phyloP scores from a whole-genome alignment of 2,329 filamentous ascomycete genomes.

The Nemania sp. region DNA sequence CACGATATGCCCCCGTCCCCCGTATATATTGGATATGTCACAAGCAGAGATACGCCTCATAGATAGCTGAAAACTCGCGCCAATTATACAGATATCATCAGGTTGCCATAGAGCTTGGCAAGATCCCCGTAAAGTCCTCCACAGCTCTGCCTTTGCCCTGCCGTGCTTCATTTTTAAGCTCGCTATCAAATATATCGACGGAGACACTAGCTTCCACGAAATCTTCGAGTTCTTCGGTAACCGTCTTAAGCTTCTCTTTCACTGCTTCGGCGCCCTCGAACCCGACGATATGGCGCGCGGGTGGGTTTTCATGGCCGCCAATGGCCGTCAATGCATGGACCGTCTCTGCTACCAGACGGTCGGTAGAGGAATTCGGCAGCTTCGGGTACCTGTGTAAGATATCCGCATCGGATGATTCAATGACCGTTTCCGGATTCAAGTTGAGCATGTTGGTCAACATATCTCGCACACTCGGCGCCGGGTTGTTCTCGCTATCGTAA shows the following conservation, averaged over 20 bases:
- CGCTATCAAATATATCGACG: slow-evolving; percentile 72
- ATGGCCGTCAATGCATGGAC: slow-evolving; percentile 90
- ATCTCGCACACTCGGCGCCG: slow-evolving; percentile 79
- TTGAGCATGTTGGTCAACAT: slow-evolving; percentile 82
- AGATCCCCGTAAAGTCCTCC: slow-evolving; percentile 15
- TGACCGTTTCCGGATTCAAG: slow-evolving; percentile 67
- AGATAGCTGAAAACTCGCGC: no score
- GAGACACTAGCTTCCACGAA: slow-evolving; percentile 88
- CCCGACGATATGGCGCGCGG: slow-evolving; percentile 90
- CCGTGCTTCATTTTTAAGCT: slow-evolving; percentile 56
- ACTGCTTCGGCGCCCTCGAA: slow-evolving; percentile 85
- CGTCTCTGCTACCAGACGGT: slow-evolving; percentile 81
- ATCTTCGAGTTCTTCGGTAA: slow-evolving; percentile 94
- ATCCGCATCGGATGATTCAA: slow-evolving; percentile 46
- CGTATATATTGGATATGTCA: no score
- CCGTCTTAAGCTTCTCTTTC: slow-evolving; percentile 94
- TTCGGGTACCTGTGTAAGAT: slow-evolving; percentile 73
- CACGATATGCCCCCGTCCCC: no score
- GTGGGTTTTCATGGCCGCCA: slow-evolving; percentile 93
- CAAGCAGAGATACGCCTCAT: no score
- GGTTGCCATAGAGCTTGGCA: slow-evolving; percentile 6
- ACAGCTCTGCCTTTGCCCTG: slow-evolving; percentile 39
- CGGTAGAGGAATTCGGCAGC: slow-evolving; percentile 68
- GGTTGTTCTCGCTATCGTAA: slow-evolving; percentile 68
- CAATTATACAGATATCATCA: slow-evolving; percentile 9